These are phyloP conservation scores for Ascosphaera aggregata DNA, from an alignment of 2,329 filamentous ascomycete genomes.

Conservation along the genomic window DNA sequence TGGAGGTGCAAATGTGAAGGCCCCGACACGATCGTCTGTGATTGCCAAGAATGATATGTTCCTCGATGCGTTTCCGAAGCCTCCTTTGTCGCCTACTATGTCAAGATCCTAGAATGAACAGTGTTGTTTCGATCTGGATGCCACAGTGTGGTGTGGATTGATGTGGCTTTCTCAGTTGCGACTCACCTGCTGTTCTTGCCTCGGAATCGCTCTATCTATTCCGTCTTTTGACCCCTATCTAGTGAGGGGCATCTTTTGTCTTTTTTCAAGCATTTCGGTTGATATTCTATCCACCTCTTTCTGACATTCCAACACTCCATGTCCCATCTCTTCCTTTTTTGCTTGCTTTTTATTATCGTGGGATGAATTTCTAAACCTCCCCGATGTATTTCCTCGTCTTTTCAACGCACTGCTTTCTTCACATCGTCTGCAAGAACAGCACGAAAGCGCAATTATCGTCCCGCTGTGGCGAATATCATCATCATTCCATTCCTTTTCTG, in stretches of 20 bases:
- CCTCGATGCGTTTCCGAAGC: neutral
- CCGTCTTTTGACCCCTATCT: conserved; percentile 1
- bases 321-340: no score
- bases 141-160: conserved; percentile 10
- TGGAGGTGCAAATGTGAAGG: neutral
- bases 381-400: no score
- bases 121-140: neutral
- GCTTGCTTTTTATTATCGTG: no score
- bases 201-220: conserved; percentile 7
- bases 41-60: neutral
- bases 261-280: no score
- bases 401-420: no score
- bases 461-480: no score
- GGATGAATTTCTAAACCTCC: no score
- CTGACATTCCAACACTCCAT: neutral
- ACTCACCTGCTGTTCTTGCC: conserved; percentile 5
- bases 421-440: no score
- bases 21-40: neutral
- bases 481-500: no score
- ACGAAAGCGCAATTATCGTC: no score
- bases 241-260: no score
- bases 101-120: conserved; percentile 1
- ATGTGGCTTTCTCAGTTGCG: neutral
- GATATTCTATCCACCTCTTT: no score
- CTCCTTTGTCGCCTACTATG: neutral